Evolutionary conservation across 108 stramenopile genomes (phyloP), one percentile per base, ranked within the genome.

Genomic region (Aurantiochytrium sp.): DNA sequence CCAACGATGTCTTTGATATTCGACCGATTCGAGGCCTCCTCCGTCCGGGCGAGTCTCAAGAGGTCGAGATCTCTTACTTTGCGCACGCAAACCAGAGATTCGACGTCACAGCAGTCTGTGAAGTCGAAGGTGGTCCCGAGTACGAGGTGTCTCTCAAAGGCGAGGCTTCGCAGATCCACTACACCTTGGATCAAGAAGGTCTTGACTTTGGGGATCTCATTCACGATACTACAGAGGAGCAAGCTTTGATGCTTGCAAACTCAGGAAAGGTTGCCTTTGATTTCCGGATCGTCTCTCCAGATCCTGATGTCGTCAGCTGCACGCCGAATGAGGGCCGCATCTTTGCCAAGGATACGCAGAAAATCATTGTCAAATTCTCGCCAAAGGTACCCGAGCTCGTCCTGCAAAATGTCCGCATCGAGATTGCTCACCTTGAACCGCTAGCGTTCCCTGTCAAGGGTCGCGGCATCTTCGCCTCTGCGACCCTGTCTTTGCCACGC

Each of bases 351-450:
- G 83, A 83, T 51, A 69, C 90, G 87, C 88, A 87, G 60, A 55
- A 51, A 25, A 64, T 92, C 29, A 5, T 18, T 5, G 94, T 95
- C 3, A 55, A 89, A 12, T 89, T 95, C 44, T 58, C 44, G 18
- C 94, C 95, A 6, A 89, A 89, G 6, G 44, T 94, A 25, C 95
- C 94, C 8, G 88, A 73, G 45, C 45, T 49, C 43, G 58, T 93
- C 35, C 4, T 23, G 0, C 92, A 91, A 60, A 71, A 60, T 2
- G 44, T 95, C 18, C 72, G 91, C 21, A 42, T 94, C 49, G 92
- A 95, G 91, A 91, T 93, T 5, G 95, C 93, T 4, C 94, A 95
- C 64, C 94, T 95, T 55, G 92, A 94, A 5, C 94, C 95, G 29
- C 87, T 95, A 21, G 91, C 88, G 72, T 58, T 95, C 5, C 59